A percentile compares a stretch with the other conserved stretches of the same genome.
phyloP scores from a whole-genome alignment of 1,284 basidiomycete species.

The Moesziomyces sp. region DNA sequence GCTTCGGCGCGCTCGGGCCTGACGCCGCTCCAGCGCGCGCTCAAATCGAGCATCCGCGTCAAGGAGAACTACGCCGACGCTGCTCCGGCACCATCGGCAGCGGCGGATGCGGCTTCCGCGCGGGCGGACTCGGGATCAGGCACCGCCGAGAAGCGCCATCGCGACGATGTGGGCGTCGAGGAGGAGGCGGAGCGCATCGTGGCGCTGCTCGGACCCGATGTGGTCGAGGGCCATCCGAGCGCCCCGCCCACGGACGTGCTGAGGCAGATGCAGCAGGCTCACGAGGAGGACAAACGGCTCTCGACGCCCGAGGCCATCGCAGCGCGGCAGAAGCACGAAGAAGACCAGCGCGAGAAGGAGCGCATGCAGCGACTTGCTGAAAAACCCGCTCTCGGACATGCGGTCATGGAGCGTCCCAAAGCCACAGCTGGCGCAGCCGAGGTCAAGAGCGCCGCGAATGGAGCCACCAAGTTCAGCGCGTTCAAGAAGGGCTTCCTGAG shows the following conservation, averaged over 20 bases:
- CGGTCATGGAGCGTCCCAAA: slow-evolving; percentile 31
- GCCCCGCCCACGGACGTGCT: slow-evolving; percentile 40
- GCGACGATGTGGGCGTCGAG: slow-evolving; percentile 58
- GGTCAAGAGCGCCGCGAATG: not conserved
- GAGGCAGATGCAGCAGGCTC: slow-evolving; percentile 42
- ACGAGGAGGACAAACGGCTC: slow-evolving; percentile 26
- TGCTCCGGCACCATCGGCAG: slow-evolving; percentile 1
- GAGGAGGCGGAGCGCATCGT: slow-evolving; percentile 64
- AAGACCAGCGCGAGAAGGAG: slow-evolving; percentile 25
- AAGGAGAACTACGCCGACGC: slow-evolving; percentile 36
- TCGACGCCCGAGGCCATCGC: slow-evolving; percentile 34
- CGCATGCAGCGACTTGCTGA: slow-evolving; percentile 16
- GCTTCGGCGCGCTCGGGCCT: slow-evolving; percentile 15
- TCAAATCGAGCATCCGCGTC: slow-evolving; percentile 33
- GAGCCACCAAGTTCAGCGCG: slow-evolving; percentile 42
- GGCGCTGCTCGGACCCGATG: slow-evolving; percentile 56
- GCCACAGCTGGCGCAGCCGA: not conserved
- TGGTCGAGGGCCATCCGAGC: slow-evolving; percentile 59
- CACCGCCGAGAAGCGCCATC: slow-evolving; percentile 46
- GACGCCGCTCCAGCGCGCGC: slow-evolving; percentile 36
- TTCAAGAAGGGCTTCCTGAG: slow-evolving; percentile 61
- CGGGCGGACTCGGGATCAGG: slow-evolving; percentile 24
- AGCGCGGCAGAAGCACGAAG: slow-evolving; percentile 24
- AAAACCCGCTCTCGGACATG: slow-evolving; percentile 38
- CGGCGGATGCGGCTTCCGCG: not conserved